A percentile compares a stretch with the other conserved stretches of the same genome.
Evolutionary conservation across 2,329 filamentous ascomycete species (phyloP).

Genomic region (Fusarium pseudocircinatum): DNA sequence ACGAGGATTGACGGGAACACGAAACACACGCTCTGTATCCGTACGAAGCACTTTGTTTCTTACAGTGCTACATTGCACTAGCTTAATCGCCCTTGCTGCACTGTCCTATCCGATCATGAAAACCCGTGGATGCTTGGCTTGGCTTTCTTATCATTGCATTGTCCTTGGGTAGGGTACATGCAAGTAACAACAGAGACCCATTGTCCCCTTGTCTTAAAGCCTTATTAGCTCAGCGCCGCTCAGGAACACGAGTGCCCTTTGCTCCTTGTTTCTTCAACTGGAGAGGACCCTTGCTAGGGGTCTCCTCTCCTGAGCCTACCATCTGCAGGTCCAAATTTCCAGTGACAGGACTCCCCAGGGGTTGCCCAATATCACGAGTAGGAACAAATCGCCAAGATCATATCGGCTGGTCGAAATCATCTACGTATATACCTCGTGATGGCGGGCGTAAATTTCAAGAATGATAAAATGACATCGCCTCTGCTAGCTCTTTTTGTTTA

Average conservation of each 20-base stretch:
- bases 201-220: slow-evolving; percentile 22
- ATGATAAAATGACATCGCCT: not conserved
- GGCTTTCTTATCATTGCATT: not conserved
- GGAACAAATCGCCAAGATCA: not conserved
- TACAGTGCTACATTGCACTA: not conserved
- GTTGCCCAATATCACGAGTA: slow-evolving; percentile 6
- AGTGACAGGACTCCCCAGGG: slow-evolving; percentile 25
- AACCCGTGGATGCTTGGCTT: not conserved
- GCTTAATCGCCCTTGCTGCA: not conserved
- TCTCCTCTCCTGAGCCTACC: slow-evolving; percentile 29
- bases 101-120: not conserved
- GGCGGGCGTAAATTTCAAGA: not conserved
- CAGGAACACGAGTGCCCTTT: slow-evolving; percentile 22
- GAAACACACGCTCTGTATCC: not conserved
- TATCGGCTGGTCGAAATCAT: not conserved
- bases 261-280: slow-evolving; percentile 35
- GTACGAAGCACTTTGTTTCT: not conserved
- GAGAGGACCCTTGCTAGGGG: slow-evolving; percentile 41
- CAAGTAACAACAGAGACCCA: slow-evolving; percentile 13
- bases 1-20: not conserved
- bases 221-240: slow-evolving; percentile 19
- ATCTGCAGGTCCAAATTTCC: slow-evolving; percentile 45
- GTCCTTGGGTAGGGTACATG: slow-evolving; percentile 7
- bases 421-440: not conserved
- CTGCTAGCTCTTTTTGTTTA: not conserved